phyloP scores from a whole-genome alignment of 768 basidiomycete genomes.

The Chiua virens region DNA sequence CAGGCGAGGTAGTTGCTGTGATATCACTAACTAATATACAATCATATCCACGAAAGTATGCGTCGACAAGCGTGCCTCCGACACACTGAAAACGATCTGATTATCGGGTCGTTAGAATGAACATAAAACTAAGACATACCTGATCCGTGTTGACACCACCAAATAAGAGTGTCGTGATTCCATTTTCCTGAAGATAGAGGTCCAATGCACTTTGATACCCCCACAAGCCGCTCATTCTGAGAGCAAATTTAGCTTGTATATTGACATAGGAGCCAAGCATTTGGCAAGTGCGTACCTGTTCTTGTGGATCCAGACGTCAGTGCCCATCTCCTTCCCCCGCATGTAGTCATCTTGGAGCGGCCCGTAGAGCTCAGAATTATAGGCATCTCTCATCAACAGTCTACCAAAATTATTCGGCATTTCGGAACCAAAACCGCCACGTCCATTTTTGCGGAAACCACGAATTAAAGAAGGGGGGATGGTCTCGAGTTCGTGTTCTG shows the following conservation, averaged over 20 bases:
- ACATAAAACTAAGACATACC: constrained; percentile 32
- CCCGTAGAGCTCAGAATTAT: constrained; percentile 62
- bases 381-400: constrained; percentile 55
- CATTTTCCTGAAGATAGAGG: constrained; percentile 60
- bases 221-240: constrained; percentile 67
- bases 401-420: constrained; percentile 55
- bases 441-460: constrained; percentile 48
- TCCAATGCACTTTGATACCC: constrained; percentile 63
- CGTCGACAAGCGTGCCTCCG: constrained; percentile 60
- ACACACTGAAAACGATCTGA: constrained; percentile 47
- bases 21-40: constrained; percentile 57
- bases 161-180: constrained; percentile 60
- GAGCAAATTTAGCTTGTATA: background rate
- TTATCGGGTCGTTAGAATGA: background rate
- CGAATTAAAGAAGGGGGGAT: constrained; percentile 62
- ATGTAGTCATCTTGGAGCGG: constrained; percentile 57
- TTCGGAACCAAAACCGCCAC: constrained; percentile 53
- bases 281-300: constrained; percentile 44
- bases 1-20: constrained; percentile 65
- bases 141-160: constrained; percentile 69
- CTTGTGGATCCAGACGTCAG: constrained; percentile 73
- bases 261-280: background rate
- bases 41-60: constrained; percentile 66
- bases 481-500: constrained; percentile 58
- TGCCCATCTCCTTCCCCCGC: constrained; percentile 51